Evolutionary conservation across 2,329 filamentous ascomycete genomes (phyloP), one percentile per base, ranked within the genome.

Genomic region (Fusarium fracticaudum): DNA sequence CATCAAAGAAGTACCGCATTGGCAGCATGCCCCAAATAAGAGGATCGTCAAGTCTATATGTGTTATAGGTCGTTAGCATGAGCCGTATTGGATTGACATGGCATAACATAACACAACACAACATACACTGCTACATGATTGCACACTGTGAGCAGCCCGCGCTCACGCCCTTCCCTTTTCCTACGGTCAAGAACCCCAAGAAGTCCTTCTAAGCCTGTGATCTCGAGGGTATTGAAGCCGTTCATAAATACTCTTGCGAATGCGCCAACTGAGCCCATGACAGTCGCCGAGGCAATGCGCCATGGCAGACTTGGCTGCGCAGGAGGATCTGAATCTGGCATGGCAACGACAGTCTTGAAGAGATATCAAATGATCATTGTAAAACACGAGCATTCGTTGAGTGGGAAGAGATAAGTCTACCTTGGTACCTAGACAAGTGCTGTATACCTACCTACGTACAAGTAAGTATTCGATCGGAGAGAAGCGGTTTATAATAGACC

Each of bases 11-110:
- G 79, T 96, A 94, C 57, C 89, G 87, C 51, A 94, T 82, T 3
- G 96, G 96, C 8, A 99, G 85, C 41, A 94, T 90, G 24, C 96
- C 96, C 96, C 96, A 99, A 76, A 98, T 91, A 67, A 98, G 84
- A 33, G 96, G 96, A 84, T 99, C 96, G 83, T 99, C 96, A 77
- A 98, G 85, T 67, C 96, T 98, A 81, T n/a, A 20, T 22, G 20
- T 20, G 31, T 43, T n/a, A 47, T n/a, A 29, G 17, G 57, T 53
- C 33, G 53, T 71, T 48, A 75, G 64, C 50, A 57, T 22, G 45
- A 20, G 45, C 45, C 20, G 45, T 48, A 31, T 60, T 38, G 59
- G 17, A 13, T 12, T n/a, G 41, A n/a, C 24, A 37, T 22, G 15
- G 73, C 79, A 69, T 79, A 84, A 73, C 80, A 35, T 35, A 15